A percentile compares a stretch with the other conserved stretches of the same genome.
Evolutionary conservation across 164 flowering plant genomes (phyloP).

Genomic region (Cinnamomum chago): DNA sequence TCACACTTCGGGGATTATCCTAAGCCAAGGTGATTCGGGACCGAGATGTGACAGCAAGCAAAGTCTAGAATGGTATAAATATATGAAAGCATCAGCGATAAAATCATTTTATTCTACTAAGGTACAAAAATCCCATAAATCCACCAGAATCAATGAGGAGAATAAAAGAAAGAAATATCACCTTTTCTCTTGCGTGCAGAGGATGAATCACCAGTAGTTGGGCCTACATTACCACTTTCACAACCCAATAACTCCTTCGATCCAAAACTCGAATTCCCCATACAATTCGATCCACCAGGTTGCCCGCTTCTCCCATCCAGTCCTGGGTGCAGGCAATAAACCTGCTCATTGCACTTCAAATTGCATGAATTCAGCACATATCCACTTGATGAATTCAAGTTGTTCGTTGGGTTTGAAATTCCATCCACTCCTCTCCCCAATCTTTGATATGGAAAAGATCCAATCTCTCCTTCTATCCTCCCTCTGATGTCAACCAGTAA

Average conservation of each 20-base stretch:
- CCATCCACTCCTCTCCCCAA: conserved; percentile 17
- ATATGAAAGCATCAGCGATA: neutral
- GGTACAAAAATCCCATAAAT: neutral
- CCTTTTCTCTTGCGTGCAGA: conserved; percentile 52
- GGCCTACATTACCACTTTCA: conserved; percentile 25
- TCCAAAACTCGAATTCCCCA: conserved; percentile 30
- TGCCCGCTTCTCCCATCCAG: conserved; percentile 37
- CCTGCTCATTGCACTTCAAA: conserved; percentile 57
- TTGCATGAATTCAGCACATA: conserved; percentile 72
- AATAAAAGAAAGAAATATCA: conserved; percentile 16
- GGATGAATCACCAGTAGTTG: conserved; percentile 18
- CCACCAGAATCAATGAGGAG: neutral
- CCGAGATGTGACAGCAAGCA: no score
- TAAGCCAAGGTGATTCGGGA: no score
- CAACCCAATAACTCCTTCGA: conserved; percentile 37
- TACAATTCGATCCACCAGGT: conserved; percentile 35
- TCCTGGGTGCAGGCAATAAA: conserved; percentile 58
- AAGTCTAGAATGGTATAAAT: neutral
- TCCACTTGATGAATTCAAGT: conserved; percentile 28
- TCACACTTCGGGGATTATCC: no score
- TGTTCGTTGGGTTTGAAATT: conserved; percentile 20
- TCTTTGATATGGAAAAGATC: conserved; percentile 86
- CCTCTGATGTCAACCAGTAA: conserved; percentile 95
- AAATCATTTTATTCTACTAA: neutral
- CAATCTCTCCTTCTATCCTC: conserved; percentile 96